Evolutionary conservation across 208 protist genomes (phyloP).

Genomic region (Acanthamoeba sp.): DNA sequence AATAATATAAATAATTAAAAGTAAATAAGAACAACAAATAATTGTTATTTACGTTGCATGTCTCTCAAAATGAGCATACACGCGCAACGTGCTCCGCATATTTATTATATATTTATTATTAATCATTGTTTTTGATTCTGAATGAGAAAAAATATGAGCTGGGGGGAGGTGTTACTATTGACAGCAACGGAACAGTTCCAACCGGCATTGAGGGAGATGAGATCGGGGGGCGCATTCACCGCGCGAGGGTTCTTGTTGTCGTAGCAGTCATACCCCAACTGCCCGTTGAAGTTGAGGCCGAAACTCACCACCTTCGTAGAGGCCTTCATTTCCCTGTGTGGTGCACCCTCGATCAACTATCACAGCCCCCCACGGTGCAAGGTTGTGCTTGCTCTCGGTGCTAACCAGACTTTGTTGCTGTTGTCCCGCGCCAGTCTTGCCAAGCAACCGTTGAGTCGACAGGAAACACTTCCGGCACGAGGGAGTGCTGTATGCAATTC

Average conservation of each 20-base stretch:
- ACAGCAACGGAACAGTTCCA: conserved; percentile 49
- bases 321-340: neutral
- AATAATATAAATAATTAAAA: neutral
- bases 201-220: neutral
- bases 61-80: too few species aligned
- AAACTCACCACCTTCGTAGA: conserved; percentile 14
- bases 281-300: conserved; percentile 58
- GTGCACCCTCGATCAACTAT: neutral
- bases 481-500: too few species aligned
- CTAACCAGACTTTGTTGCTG: too few species aligned
- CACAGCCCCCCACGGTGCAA: too few species aligned
- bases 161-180: neutral
- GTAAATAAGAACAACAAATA: neutral
- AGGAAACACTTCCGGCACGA: too few species aligned
- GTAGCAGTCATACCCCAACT: conserved; percentile 32
- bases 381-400: too few species aligned
- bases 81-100: too few species aligned
- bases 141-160: neutral
- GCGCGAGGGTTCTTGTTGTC: conserved; percentile 19
- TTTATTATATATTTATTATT: too few species aligned
- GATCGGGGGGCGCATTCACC: conserved; percentile 10
- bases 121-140: too few species aligned
- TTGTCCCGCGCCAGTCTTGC: too few species aligned
- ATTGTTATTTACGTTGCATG: too few species aligned
- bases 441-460: too few species aligned